A percentile compares a stretch with the other conserved stretches of the same genome.
These are phyloP conservation scores for Sporothrix humicola DNA, from an alignment of 2,329 filamentous ascomycete genomes.

Conservation along the genomic window DNA sequence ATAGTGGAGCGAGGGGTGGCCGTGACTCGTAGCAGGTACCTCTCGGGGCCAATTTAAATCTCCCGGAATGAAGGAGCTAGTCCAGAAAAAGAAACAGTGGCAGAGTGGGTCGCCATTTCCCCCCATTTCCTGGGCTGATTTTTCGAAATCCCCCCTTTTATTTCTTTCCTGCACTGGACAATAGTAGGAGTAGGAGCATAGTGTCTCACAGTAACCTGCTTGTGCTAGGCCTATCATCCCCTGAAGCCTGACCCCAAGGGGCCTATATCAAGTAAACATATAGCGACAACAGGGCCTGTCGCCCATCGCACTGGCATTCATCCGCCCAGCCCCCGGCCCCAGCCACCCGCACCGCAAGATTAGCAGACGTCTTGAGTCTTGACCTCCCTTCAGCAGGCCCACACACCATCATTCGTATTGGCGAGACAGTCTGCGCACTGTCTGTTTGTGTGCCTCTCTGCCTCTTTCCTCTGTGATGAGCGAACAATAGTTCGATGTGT, in stretches of 20 bases:
- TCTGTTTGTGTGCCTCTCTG: slow-evolving; percentile 1
- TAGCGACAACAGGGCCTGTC: neutral
- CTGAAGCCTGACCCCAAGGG: neutral
- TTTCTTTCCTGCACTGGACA: neutral
- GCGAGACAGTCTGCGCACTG: slow-evolving; percentile 24
- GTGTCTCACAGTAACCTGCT: slow-evolving; percentile 3
- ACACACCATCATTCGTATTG: slow-evolving; percentile 21
- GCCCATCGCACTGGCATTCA: slow-evolving; percentile 3
- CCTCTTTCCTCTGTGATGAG: neutral
- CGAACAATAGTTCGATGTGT: slow-evolving; percentile 14
- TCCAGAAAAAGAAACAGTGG: slow-evolving; percentile 33
- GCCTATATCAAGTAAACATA: slow-evolving; percentile 16
- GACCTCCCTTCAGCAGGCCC: slow-evolving; percentile 25
- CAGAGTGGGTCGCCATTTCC: slow-evolving; percentile 33
- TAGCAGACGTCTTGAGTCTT: neutral
- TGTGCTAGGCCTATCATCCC: neutral
- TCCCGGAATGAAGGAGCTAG: slow-evolving; percentile 38
- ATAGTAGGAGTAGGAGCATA: neutral
- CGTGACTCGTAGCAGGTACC: slow-evolving; percentile 34
- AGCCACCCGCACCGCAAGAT: neutral
- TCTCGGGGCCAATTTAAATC: slow-evolving; percentile 37
- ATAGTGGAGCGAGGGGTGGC: neutral
- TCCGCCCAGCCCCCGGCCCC: slow-evolving; percentile 16
- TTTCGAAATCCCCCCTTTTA: slow-evolving; percentile 16
- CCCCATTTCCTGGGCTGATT: slow-evolving; percentile 33